Percentiles rank a stretch among this genome's conserved stretches.
Evolutionary conservation across 2,329 filamentous ascomycete genomes (phyloP).

Genomic region (Ilyonectria sp.): DNA sequence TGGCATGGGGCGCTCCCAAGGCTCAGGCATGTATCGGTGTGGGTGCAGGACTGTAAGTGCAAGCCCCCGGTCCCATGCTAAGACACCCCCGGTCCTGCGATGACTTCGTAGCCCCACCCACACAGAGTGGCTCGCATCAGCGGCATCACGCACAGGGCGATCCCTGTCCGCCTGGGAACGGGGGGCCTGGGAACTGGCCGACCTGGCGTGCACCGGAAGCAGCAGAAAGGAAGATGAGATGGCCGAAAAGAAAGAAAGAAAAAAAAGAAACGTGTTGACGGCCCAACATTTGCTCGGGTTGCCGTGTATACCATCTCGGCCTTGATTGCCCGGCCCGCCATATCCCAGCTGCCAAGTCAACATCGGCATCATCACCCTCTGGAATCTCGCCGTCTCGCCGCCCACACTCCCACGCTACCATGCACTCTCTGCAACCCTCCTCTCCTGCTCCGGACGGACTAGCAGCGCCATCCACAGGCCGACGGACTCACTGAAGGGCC

Average conservation of each 20-base stretch:
- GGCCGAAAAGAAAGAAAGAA: neutral
- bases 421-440: neutral
- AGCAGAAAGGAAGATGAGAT: neutral
- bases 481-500: neutral
- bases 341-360: too few species aligned
- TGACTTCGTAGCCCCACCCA: constrained; percentile 26
- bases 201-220: neutral
- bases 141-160: constrained; percentile 25
- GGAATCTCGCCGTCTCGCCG: constrained; percentile 1
- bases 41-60: neutral
- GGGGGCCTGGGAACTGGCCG: neutral
- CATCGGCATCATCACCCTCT: too few species aligned
- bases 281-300: too few species aligned
- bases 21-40: constrained; percentile 22
- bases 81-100: constrained; percentile 18
- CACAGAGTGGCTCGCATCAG: constrained; percentile 6
- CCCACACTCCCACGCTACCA: neutral
- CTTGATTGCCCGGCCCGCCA: too few species aligned
- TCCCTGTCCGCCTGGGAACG: constrained; percentile 20
- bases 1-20: constrained; percentile 13
- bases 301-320: too few species aligned
- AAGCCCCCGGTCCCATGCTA: neutral
- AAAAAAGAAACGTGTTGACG: neutral
- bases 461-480: neutral
- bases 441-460: neutral